These are phyloP conservation scores for Candida vaughaniae DNA, from an alignment of 805 yeast species.

Conservation along the genomic window DNA sequence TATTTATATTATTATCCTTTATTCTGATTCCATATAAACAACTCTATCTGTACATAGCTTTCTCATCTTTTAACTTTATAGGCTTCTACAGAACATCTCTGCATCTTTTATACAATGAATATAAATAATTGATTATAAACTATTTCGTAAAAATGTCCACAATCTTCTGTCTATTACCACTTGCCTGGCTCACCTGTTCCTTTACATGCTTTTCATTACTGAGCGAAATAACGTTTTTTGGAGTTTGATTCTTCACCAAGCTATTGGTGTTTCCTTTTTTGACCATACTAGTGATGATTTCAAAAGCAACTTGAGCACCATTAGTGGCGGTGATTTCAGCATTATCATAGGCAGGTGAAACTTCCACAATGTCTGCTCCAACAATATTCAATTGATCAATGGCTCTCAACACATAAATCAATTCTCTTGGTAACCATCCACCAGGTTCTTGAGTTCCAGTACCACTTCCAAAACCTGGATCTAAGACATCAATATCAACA, in stretches of 20 bases:
- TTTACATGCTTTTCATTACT: constrained; percentile 11
- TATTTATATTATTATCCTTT: constrained; percentile 5
- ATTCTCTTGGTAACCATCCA: constrained; percentile 57
- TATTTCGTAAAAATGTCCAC: constrained; percentile 6
- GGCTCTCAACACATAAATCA: constrained; percentile 46
- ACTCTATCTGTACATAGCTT: constrained; percentile 6
- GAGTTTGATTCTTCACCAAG: constrained; percentile 10
- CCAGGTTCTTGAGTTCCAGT: constrained; percentile 63
- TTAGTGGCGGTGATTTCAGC: constrained; percentile 68
- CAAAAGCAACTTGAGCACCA: constrained; percentile 71
- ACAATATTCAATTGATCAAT: constrained; percentile 47
- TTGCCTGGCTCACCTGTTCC: constrained; percentile 6
- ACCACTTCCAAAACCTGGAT: constrained; percentile 58
- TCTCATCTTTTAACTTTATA: constrained; percentile 7
- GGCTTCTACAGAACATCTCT: constrained; percentile 10
- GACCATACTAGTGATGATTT: constrained; percentile 72
- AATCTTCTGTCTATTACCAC: constrained; percentile 5
- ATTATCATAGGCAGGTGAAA: constrained; percentile 62
- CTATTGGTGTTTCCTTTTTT: constrained; percentile 40
- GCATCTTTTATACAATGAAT: constrained; percentile 9
- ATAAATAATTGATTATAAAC: too few relatives aligned
- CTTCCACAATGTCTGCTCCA: constrained; percentile 59
- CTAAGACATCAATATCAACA: constrained; percentile 70
- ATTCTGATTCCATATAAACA: constrained; percentile 2
- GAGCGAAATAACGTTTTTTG: constrained; percentile 1